phyloP scores from a whole-genome alignment of 768 basidiomycete species.

The Lyophyllum semitale region DNA sequence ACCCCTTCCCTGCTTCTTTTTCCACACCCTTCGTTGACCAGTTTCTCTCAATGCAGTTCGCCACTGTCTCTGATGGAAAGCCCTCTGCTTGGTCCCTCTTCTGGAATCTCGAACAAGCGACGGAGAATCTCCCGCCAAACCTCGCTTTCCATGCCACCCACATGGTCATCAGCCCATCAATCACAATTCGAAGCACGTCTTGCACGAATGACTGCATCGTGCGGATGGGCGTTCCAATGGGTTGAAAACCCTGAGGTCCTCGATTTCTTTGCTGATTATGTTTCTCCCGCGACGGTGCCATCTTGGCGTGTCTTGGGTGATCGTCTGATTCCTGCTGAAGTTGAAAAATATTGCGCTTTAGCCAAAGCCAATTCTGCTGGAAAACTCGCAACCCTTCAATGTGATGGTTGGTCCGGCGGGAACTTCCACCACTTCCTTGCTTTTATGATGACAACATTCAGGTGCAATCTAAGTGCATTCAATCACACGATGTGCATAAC shows the following conservation, averaged over 20 bases:
- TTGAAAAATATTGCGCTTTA: not conserved
- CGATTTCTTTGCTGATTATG: conserved; percentile 18
- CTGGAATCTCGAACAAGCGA: not conserved
- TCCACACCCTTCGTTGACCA: not conserved
- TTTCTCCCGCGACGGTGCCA: conserved; percentile 18
- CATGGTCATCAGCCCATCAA: conserved; percentile 6
- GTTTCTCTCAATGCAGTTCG: not conserved
- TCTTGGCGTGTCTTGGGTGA: conserved; percentile 2
- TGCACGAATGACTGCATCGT: conserved; percentile 16
- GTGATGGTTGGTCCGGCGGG: conserved; percentile 28
- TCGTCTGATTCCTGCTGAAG: conserved; percentile 1
- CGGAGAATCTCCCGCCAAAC: not conserved
- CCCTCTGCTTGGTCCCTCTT: not conserved
- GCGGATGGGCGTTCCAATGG: conserved; percentile 22
- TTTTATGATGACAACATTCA: conserved; percentile 22
- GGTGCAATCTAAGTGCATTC: not conserved
- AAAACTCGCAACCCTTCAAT: conserved; percentile 20
- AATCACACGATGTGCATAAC: not conserved
- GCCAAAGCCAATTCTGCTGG: conserved; percentile 10
- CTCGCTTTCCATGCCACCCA: not conserved
- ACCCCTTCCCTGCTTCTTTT: not conserved
- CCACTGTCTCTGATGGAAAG: not conserved
- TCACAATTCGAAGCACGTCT: conserved; percentile 3
- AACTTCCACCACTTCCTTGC: conserved; percentile 29
- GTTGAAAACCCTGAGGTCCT: conserved; percentile 24